Base-by-base conservation (phyloP, 805 yeast genomes). In the Groenewaldozyma salmanticensis region DNA sequence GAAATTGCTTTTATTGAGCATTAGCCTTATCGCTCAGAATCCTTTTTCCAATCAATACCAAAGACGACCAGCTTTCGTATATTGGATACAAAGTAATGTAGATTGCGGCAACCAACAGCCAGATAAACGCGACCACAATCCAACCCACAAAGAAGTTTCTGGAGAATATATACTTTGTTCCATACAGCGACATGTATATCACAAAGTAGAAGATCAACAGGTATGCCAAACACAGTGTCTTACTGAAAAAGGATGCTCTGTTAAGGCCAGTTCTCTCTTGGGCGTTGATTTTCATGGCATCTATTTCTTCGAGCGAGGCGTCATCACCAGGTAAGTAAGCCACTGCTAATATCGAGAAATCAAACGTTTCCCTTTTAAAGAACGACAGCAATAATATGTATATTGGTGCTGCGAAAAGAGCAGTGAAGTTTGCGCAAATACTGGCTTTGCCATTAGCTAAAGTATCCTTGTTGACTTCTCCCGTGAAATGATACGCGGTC, bases 81-180 rank as follows among this genome's bases (percentile, higher is more conserved):
- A 39, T 20, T 7, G 42, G 42, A 34, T 39, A 39, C 13, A 39
- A 33, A 5, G 42, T 39, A 22, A 39, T 39, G 20, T 39, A 39
- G 21, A 21, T 15, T 5, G 43, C 37, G n/a, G 37, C 43, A 4
- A 40, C 5, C 21, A 40, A 13, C 6, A 29, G 19, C 43, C 43
- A 40, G 21, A 40, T 36, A 19, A 40, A 15, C 7, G 36, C 31
- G 16, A 40, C 29, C 6, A 67, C 72, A 39, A 83, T 72, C 92
- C 90, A 82, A 35, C 90, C 92, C 7, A 84, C 78, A 59, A 82
- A 83, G 61, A 81, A 81, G 37, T 57, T 58, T 57, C 72, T 77
- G 35, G 81, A 72, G 60, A 83, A 83, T 32, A 83, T 65, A 53
- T 83, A 83, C 3, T 70, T 67, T 6, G 79, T 32, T 5, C 79